phyloP scores from a whole-genome alignment of 257 asterid genomes.

The Nicotiana tomentosiformis region DNA sequence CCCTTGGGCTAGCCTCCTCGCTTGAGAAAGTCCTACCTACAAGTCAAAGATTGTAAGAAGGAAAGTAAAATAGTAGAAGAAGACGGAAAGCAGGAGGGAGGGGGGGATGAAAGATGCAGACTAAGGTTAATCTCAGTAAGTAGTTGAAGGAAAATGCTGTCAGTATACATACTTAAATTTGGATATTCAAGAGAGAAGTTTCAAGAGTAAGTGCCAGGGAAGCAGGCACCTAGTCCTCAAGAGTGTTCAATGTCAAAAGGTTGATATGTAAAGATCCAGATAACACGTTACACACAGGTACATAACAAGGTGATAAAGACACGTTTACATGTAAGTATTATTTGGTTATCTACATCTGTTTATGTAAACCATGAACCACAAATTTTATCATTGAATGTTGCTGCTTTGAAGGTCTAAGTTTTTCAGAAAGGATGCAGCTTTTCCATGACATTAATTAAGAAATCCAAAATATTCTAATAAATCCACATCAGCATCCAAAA shows the following conservation, averaged over 20 bases:
- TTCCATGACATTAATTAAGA: neutral
- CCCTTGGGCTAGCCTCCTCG: constrained; percentile 89
- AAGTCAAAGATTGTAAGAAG: constrained; percentile 15
- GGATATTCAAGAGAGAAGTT: neutral
- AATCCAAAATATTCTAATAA: neutral
- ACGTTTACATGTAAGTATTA: neutral
- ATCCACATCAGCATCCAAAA: neutral
- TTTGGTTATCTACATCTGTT: no score
- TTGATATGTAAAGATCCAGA: neutral
- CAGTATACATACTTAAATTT: neutral
- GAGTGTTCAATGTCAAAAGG: neutral
- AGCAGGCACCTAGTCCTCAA: neutral
- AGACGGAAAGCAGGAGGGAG: neutral
- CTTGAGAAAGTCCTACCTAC: constrained; percentile 89
- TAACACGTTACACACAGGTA: neutral
- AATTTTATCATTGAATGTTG: neutral
- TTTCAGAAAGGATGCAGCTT: neutral
- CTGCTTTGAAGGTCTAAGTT: neutral
- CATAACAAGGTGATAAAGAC: neutral
- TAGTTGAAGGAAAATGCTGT: neutral
- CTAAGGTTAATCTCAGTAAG: neutral
- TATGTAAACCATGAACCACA: neutral
- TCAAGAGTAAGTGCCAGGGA: neutral
- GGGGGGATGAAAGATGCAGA: neutral
- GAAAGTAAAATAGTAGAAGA: neutral